Evolutionary conservation across 495 filamentous ascomycete species (phyloP).

Genomic region (Trichoderma asperelloides): DNA sequence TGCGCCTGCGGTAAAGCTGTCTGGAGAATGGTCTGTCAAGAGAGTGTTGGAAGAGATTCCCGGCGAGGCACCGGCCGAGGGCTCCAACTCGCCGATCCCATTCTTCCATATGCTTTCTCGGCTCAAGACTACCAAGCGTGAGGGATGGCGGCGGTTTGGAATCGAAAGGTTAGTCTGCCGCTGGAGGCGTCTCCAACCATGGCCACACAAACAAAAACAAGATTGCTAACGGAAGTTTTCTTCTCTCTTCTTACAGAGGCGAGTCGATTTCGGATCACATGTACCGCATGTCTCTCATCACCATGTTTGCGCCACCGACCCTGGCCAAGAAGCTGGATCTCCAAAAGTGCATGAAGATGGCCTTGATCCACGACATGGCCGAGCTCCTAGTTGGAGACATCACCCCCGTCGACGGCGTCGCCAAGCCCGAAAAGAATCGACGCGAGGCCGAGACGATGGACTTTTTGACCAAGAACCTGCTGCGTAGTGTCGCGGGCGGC

Average conservation of each 20-base stretch:
- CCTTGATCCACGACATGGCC: constrained; percentile 94
- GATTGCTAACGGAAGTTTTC: constrained; percentile 4
- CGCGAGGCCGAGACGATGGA: constrained; percentile 85
- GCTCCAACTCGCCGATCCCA: constrained; percentile 65
- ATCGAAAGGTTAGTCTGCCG: constrained; percentile 44
- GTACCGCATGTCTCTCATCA: constrained; percentile 98
- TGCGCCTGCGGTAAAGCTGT: constrained; percentile 26
- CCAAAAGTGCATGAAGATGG: constrained; percentile 82
- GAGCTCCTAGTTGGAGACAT: constrained; percentile 92
- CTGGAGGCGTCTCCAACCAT: neutral
- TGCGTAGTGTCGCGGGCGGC: constrained; percentile 66
- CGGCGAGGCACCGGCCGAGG: constrained; percentile 41
- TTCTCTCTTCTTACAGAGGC: constrained; percentile 21
- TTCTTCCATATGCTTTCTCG: constrained; percentile 92
- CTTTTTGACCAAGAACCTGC: constrained; percentile 62
- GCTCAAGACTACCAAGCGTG: constrained; percentile 89
- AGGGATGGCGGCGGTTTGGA: constrained; percentile 87
- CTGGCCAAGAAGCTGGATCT: constrained; percentile 63
- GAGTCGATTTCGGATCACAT: constrained; percentile 98
- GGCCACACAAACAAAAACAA: constrained; percentile 10
- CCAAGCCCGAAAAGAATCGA: constrained; percentile 70
- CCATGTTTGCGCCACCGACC: constrained; percentile 79
- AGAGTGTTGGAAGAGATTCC: constrained; percentile 36
- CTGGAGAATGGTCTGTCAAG: constrained; percentile 41
- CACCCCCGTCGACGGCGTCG: constrained; percentile 72